Evolutionary conservation across 768 basidiomycete genomes (phyloP), one percentile per base, ranked within the genome.

Genomic region (Leccinellum rugosiceps): DNA sequence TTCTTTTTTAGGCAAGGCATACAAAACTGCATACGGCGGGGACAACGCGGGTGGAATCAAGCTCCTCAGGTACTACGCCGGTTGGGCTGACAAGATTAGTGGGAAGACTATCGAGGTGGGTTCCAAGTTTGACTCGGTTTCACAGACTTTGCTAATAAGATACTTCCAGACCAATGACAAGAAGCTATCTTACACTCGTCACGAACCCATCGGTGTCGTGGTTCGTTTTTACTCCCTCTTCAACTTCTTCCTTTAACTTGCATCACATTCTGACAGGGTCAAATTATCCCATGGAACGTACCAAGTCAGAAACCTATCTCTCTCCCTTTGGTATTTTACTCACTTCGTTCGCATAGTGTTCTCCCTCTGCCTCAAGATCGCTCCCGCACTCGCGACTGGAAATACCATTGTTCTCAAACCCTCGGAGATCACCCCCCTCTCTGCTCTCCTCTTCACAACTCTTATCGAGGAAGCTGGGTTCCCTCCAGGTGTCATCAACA

Each of bases 271-370:
- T 34, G 17, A 19, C 17, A 59, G 58, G 58, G 58, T 8, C 58
- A 59, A 53, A 59, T 59, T 17, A 59, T 59, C 6, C 58, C 58
- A 15, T 59, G 58, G 58, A 59, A 58, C 28, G 50, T 52, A 26
- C 58, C 58, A 10, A 52, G 58, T 59, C 3, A 34, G 50, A 32
- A 41, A 15, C 10, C 7, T 4, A 34, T 28, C n/a, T 17, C 4
- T 44, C 3, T 26, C 5, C 7, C 15, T 6, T 2, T 5, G 17
- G 4, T 3, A 4, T 6, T 10, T 21, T 41, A n/a, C 25, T 53
- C 8, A 55, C 32, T 3, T 3, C 19, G 3, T 21, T 5, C 6
- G 4, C 17, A 38, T 17, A 59, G 58, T 59, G 58, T 51, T 59
- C 25, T 59, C 50, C 25, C 50, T 59, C n/a, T 34, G 30, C 26